These are phyloP conservation scores for Acanthamoeba royreba DNA, from an alignment of 208 protist genomes.

Conservation along the genomic window DNA sequence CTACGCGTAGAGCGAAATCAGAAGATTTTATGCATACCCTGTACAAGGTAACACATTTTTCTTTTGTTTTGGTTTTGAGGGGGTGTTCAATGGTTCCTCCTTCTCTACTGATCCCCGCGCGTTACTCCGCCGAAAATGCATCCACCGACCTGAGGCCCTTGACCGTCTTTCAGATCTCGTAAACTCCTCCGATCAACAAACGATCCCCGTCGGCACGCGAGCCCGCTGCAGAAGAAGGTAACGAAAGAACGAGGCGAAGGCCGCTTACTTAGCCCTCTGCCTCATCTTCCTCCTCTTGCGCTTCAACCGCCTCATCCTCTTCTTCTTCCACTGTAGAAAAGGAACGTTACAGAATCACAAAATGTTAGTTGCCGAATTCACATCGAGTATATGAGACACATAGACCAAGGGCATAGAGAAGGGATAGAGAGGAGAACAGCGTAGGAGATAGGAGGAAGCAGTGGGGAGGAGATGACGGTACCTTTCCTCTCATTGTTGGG, in stretches of 20 bases:
- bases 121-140: neutral
- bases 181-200: neutral
- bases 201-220: neutral
- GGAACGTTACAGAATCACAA: no score
- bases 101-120: neutral
- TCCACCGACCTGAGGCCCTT: neutral
- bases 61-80: no score
- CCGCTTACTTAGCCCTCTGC: conserved; percentile 33
- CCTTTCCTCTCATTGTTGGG: neutral
- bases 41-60: no score
- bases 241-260: neutral
- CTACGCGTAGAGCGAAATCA: neutral
- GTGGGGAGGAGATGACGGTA: neutral
- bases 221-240: neutral
- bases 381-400: no score
- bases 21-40: no score
- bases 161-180: neutral
- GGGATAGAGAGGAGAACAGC: neutral
- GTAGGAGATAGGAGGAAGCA: neutral
- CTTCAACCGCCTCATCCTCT: conserved; percentile 32
- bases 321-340: conserved; percentile 47
- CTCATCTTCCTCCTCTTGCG: conserved; percentile 47
- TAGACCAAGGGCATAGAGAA: no score
- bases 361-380: no score
- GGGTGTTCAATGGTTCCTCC: neutral